Evolutionary conservation across 129 eudicot species (phyloP), one percentile per base, ranked within the genome.

Genomic region (Flaveria ramosissima): DNA sequence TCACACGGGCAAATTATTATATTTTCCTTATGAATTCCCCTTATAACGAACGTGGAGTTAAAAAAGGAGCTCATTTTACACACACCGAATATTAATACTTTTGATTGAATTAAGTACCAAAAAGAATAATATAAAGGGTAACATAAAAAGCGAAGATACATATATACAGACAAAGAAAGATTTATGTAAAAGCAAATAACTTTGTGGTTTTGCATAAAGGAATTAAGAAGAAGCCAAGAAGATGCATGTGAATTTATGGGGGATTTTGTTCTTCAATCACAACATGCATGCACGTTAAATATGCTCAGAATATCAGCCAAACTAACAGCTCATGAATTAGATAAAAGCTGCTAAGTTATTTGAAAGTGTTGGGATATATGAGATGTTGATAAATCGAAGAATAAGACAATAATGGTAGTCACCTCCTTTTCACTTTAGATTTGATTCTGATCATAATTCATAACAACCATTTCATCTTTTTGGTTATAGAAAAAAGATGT

Each of bases 171-270:
- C 77, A 73, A 59, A 21, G 23, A 73, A 74, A 52, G 24, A 36
- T 36, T 59, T 32, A 11, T 45, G 13, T 45, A 60, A 59, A 74
- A 60, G 59, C 70, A 73, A 7, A 42, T 57, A 42, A 17, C 53
- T 68, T 68, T 68, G 17, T 67, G 52, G 53, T 32, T 69, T 69
- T 70, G 70, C 73, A 36, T 45, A 47, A 16, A 59, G 17, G 61
- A 74, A 60, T 36, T 36, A 36, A 36, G 8, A 73, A 57, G 78
- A 41, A 73, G 78, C 51, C 78, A 74, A 74, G 78, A 74, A 74
- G 70, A 60, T 74, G 78, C 78, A 74, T 74, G 78, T 74, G 78
- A 74, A 74, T 56, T 42, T 59, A 73, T 74, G 70, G 70, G 41
- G 78, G 42, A 1, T 57, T 45, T 56, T 55, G 42, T 59, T 57